Evolutionary conservation across 768 basidiomycete genomes (phyloP).

Genomic region (Tephrocybe sp.): DNA sequence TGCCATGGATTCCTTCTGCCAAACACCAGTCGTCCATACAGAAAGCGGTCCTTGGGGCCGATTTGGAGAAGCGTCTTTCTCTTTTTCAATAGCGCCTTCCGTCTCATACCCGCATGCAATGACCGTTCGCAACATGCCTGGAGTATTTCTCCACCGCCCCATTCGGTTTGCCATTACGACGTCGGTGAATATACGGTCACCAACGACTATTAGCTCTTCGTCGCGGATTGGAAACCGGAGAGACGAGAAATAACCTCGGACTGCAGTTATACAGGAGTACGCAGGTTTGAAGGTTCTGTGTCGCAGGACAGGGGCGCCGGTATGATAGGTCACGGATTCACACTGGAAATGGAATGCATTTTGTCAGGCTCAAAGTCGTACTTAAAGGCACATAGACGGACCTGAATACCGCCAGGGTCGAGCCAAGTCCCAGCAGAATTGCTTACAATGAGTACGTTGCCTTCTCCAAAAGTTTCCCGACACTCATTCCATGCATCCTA

Average conservation of each 20-base stretch:
- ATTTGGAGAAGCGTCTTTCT: slow-evolving; percentile 17
- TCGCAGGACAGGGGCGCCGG: slow-evolving; percentile 78
- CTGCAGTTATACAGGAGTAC: slow-evolving; percentile 67
- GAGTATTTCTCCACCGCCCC: slow-evolving; percentile 21
- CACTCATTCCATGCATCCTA: slow-evolving; percentile 79
- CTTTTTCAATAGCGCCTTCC: slow-evolving; percentile 22
- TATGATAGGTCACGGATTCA: slow-evolving; percentile 77
- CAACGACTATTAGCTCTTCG: slow-evolving; percentile 76
- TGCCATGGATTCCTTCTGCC: slow-evolving; percentile 59
- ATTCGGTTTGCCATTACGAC: slow-evolving; percentile 83
- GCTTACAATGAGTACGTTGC: slow-evolving; percentile 85
- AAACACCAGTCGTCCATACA: slow-evolving; percentile 70
- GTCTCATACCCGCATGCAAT: slow-evolving; percentile 24
- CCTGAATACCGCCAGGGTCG: slow-evolving; percentile 79
- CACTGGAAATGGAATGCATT: slow-evolving; percentile 46
- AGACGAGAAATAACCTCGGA: slow-evolving; percentile 73
- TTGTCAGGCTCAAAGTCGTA: neutral
- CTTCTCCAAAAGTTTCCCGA: slow-evolving; percentile 66
- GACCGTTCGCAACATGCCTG: slow-evolving; percentile 9
- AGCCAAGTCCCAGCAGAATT: slow-evolving; percentile 88
- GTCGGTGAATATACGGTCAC: slow-evolving; percentile 93
- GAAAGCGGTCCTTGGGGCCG: slow-evolving; percentile 49
- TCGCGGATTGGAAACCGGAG: slow-evolving; percentile 52
- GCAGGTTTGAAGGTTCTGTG: slow-evolving; percentile 80
- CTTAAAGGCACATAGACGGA: slow-evolving; percentile 26